These are phyloP conservation scores for Pestalotiopsis sp. DNA, from an alignment of 2,329 filamentous ascomycete genomes.

Conservation along the genomic window DNA sequence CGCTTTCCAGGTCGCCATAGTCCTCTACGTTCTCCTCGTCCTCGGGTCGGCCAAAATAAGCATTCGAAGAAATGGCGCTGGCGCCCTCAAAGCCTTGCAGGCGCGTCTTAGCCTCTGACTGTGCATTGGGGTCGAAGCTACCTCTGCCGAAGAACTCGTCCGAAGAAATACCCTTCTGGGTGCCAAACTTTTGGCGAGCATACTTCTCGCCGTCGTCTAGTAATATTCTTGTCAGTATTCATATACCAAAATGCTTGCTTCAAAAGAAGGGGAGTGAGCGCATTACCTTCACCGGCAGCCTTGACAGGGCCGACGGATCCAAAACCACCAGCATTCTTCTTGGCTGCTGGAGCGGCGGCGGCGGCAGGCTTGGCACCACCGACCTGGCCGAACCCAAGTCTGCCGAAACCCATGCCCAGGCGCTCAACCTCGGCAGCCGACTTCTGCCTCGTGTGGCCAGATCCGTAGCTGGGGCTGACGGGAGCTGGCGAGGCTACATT, in stretches of 20 bases:
- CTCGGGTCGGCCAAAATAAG: slow-evolving; percentile 46
- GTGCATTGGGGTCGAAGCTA: slow-evolving; percentile 76
- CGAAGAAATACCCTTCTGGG: slow-evolving; percentile 93
- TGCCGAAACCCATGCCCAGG: slow-evolving; percentile 83
- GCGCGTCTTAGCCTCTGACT: slow-evolving; percentile 83
- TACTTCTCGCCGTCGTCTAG: slow-evolving; percentile 78
- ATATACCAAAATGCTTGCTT: not conserved
- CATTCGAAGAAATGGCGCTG: slow-evolving; percentile 89
- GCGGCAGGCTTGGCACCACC: slow-evolving; percentile 64
- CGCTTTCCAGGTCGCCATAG: slow-evolving; percentile 89
- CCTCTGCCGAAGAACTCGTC: slow-evolving; percentile 98
- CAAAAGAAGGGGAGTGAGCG: slow-evolving; percentile 1
- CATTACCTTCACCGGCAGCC: slow-evolving; percentile 67
- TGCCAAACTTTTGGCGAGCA: slow-evolving; percentile 85
- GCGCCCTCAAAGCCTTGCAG: slow-evolving; percentile 94
- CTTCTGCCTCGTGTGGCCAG: slow-evolving; percentile 62
- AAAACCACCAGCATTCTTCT: slow-evolving; percentile 83
- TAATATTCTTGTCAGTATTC: slow-evolving; percentile 18
- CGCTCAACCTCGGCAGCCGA: slow-evolving; percentile 82
- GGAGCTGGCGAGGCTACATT: slow-evolving; percentile 76
- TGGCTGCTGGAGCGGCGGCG: slow-evolving; percentile 48
- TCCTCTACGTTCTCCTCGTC: slow-evolving; percentile 56
- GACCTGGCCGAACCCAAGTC: slow-evolving; percentile 87
- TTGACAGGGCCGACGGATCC: slow-evolving; percentile 81
- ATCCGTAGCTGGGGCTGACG: slow-evolving; percentile 70